Base-by-base conservation (phyloP, 257 asterid genomes). In the Thymus quinquecostatus region DNA sequence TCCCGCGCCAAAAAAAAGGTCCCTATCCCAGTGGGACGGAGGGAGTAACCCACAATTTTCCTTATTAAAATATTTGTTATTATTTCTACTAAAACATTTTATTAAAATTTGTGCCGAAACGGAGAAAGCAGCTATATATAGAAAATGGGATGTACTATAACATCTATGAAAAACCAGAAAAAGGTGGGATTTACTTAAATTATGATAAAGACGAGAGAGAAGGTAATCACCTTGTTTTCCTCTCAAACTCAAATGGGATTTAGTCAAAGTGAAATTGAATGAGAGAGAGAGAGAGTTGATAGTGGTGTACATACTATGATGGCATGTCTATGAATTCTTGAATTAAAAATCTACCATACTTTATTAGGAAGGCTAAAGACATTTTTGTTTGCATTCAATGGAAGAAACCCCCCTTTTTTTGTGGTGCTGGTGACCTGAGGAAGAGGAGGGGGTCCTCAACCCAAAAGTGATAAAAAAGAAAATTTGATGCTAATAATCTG, bases 311-410 rank as follows among this genome's bases (percentile, higher is more conserved):
- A 65, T 59, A 64, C 77, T 74, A 70, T 70, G 75, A 79, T 79
- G 77, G 75, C 67, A 51, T 74, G 82, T 79, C 77, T 58, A 41
- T 48, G 59, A 63, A 58, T 50, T 60, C 45, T 64, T 64, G 59
- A 64, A 64, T 47, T 47, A 68, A 14, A 33, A 38, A 34, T 49
- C 32, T n/a, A 14, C n/a, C n/a, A n/a, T n/a, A n/a, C 59, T 65
- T 11, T 50, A 65, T 38, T 70, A 59, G 64, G 54, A 64, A 13
- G 70, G 45, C 71, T 58, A 70, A 69, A 74, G 57, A 47, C 50
- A 65, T 70, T 67, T 66, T 71, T 61, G 78, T 79, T 71, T 54
- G 76, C 79, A 80, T 81, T 82, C 86, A 77, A 78, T 77, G 77
- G 62, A 64, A 72, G 21, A 76, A 78, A 68, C 66, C 56, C 77